These are phyloP conservation scores for Colletotrichum acutatum DNA, from an alignment of 2,329 filamentous ascomycete genomes.

Conservation along the genomic window DNA sequence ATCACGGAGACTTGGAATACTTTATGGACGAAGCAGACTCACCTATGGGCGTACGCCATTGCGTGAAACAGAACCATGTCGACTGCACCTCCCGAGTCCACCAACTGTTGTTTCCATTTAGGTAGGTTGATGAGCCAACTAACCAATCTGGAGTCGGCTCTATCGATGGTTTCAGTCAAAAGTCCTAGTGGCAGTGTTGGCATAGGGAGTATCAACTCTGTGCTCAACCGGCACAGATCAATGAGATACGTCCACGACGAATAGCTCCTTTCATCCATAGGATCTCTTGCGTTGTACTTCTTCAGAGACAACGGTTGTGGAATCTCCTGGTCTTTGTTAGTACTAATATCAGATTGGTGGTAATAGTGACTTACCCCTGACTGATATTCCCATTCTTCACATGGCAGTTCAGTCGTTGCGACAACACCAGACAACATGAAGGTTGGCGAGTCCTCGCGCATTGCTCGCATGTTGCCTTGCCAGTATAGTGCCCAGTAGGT, in stretches of 20 bases:
- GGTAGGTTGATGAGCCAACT: slow-evolving; percentile 52
- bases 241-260: slow-evolving; percentile 52
- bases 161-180: slow-evolving; percentile 41
- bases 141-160: slow-evolving; percentile 50
- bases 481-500: slow-evolving; percentile 54
- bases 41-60: slow-evolving; percentile 49
- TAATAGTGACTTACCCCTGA: slow-evolving; percentile 44
- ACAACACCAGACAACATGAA: slow-evolving; percentile 44
- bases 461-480: slow-evolving; percentile 39
- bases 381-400: slow-evolving; percentile 53
- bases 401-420: slow-evolving; percentile 50
- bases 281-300: slow-evolving; percentile 49
- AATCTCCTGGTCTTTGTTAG: slow-evolving; percentile 43
- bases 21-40: slow-evolving; percentile 36
- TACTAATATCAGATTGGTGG: background rate
- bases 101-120: slow-evolving; percentile 50
- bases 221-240: slow-evolving; percentile 48
- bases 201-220: slow-evolving; percentile 45
- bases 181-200: slow-evolving; percentile 39
- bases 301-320: slow-evolving; percentile 45
- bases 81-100: slow-evolving; percentile 48
- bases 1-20: background rate
- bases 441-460: slow-evolving; percentile 38
- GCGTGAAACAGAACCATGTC: slow-evolving; percentile 52
- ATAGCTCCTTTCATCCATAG: slow-evolving; percentile 47